These are phyloP conservation scores for Acanthamoeba polyphaga DNA, from an alignment of 208 protist genomes.

Conservation along the genomic window DNA sequence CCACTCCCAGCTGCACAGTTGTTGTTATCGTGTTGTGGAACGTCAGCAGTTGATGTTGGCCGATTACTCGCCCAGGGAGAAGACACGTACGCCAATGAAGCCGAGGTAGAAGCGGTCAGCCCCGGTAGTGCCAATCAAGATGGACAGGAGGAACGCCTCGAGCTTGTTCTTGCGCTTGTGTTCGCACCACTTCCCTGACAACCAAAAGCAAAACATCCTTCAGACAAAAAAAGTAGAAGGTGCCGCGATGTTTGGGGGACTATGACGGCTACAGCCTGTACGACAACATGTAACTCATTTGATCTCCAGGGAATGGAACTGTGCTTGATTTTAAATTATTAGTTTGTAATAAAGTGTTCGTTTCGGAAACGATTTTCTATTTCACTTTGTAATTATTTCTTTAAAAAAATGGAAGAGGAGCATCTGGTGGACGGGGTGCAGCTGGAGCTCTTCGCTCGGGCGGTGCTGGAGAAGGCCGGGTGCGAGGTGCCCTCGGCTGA, in stretches of 20 bases:
- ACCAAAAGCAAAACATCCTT: too few species aligned
- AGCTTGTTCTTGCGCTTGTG: constrained; percentile 12
- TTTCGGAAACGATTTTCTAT: not conserved
- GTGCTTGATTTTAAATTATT: too few species aligned
- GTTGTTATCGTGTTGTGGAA: too few species aligned
- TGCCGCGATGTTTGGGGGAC: too few species aligned
- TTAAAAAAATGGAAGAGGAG: not conserved
- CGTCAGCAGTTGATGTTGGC: too few species aligned
- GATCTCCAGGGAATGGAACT: too few species aligned
- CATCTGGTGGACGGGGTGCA: not conserved
- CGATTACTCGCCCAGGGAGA: not conserved
- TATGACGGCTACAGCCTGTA: not conserved
- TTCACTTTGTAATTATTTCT: too few species aligned
- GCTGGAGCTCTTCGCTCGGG: not conserved
- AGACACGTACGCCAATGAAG: not conserved
- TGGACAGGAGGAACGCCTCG: not conserved
- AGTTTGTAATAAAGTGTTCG: too few species aligned
- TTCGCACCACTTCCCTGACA: not conserved
- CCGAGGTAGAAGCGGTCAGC: constrained; percentile 24
- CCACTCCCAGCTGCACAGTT: not conserved
- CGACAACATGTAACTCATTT: not conserved
- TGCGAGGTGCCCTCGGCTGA: not conserved
- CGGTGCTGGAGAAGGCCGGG: constrained; percentile 2
- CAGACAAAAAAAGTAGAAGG: too few species aligned
- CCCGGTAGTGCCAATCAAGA: not conserved